phyloP scores from a whole-genome alignment of 2,329 filamentous ascomycete species.

The Clarireedia sp. region DNA sequence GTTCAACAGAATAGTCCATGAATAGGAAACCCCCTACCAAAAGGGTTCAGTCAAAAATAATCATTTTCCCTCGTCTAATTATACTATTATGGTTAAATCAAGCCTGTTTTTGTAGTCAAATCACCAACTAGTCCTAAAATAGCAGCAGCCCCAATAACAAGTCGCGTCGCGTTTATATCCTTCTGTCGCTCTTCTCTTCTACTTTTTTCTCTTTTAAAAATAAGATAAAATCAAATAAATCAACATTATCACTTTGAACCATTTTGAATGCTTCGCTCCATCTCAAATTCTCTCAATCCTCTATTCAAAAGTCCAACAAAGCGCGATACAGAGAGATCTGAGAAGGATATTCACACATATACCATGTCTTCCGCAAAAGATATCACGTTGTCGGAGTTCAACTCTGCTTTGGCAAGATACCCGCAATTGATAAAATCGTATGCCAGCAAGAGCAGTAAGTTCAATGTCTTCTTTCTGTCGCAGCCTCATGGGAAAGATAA shows the following conservation, averaged over 20 bases:
- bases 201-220: slow-evolving; percentile 1
- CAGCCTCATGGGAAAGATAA: background rate
- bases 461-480: background rate
- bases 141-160: background rate
- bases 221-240: slow-evolving; percentile 4
- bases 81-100: background rate
- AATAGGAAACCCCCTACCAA: no score
- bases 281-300: slow-evolving; percentile 11
- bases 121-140: slow-evolving; percentile 3
- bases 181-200: background rate
- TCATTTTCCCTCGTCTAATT: background rate
- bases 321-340: background rate
- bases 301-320: slow-evolving; percentile 15
- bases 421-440: slow-evolving; percentile 19
- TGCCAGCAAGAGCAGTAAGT: slow-evolving; percentile 21
- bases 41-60: no score
- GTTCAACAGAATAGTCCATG: no score
- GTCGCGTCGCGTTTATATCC: slow-evolving; percentile 7
- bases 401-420: slow-evolving; percentile 24
- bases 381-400: slow-evolving; percentile 25
- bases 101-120: background rate
- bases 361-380: slow-evolving; percentile 19
- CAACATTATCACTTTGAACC: background rate
- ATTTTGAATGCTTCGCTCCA: slow-evolving; percentile 8
- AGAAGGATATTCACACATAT: background rate